Base-by-base conservation (phyloP, 2,329 filamentous ascomycete species). In the Septoria linicola region DNA sequence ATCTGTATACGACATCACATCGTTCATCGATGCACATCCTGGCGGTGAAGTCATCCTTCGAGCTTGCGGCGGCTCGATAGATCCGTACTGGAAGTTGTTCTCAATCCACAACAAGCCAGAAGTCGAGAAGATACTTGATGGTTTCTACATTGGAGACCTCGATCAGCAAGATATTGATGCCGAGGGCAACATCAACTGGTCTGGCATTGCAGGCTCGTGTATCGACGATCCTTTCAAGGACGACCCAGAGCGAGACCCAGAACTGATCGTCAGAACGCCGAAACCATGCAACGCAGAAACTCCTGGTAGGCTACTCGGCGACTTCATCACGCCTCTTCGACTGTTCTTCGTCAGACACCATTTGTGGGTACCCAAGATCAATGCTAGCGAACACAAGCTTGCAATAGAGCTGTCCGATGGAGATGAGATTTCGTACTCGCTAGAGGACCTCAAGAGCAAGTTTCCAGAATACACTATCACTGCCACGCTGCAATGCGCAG, bases 21-120 rank as follows among this genome's bases (percentile, higher is more conserved):
- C 85, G 43, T 87, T 83, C 81, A 70, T 87, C 17, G 71, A 74
- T 1, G 81, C 77, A 1, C 84, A 87, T 62, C 84, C 84, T 0
- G 84, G 84, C 3, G 84, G 84, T 35, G 80, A 85, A 45, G 81
- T 87, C 11, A 87, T 87, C 52, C 72, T 87, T 7, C 77, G 80
- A 23, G 84, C 84, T 1, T 82, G 81, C 1, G 84, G 84, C 3
- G 78, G 80, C 31, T 79, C 77, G 48, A 79, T 87, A 42, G 83
- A 87, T 44, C 78, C 80, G 0, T 87, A 85, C 68, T 87, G 84
- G 84, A 74, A 85, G 53, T 84, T 87, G 46, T 87, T 87, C 64
- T 75, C 77, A 40, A 86, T 87, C 52, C 84, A 87, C 71, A 83
- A 86, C 64, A 76, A 78, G 14, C 73, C 80, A 35, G 80, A 87